Evolutionary conservation across 1,284 basidiomycete species (phyloP).

Genomic region (Ceratobasidium sp.): DNA sequence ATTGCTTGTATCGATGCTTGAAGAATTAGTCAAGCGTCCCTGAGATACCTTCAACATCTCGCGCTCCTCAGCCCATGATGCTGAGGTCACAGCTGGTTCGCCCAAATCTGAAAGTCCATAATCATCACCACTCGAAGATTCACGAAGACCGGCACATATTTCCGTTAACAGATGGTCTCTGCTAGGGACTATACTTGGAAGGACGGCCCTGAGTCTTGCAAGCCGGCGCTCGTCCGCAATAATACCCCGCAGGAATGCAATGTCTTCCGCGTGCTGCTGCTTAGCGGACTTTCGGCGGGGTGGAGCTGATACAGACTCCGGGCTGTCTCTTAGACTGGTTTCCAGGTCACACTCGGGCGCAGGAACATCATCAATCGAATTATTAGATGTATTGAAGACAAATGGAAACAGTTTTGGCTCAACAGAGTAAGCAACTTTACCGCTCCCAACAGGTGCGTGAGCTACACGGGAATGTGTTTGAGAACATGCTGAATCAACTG

Average conservation of each 20-base stretch:
- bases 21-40: background rate
- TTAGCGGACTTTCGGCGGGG: background rate
- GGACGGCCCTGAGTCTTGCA: background rate
- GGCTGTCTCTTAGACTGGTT: background rate
- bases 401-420: slow-evolving; percentile 4
- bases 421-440: background rate
- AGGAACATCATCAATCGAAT: no score
- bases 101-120: slow-evolving; percentile 10
- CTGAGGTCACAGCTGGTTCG: background rate
- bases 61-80: background rate
- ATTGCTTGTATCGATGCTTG: background rate
- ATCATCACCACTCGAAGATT: background rate
- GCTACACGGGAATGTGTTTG: no score
- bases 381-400: background rate
- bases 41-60: background rate
- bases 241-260: background rate
- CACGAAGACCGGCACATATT: background rate
- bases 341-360: slow-evolving; percentile 7
- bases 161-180: background rate
- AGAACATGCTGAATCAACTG: background rate
- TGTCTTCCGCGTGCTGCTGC: background rate
- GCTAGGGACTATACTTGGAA: background rate
- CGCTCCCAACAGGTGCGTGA: no score
- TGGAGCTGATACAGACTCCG: background rate
- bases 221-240: background rate